Conservation (phyloP, 2,329 filamentous ascomycete genomes). For the Stagonosporopsis cucurbitacearum region DNA sequence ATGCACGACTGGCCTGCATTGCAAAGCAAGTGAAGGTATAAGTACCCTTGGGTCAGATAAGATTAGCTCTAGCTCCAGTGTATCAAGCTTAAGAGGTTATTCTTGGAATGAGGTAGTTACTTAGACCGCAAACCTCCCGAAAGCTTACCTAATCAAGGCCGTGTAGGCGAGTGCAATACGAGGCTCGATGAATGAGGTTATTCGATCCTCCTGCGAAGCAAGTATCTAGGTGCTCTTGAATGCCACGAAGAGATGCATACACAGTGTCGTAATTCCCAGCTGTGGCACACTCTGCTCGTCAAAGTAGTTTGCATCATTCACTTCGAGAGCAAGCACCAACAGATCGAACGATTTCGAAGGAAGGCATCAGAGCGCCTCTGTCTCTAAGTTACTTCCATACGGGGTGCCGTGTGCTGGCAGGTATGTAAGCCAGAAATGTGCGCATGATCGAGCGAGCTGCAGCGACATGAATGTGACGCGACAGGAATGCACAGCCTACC, state of each 20-base stretch:
- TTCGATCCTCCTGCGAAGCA: background rate
- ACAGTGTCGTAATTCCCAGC: background rate
- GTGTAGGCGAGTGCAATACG: conserved; percentile 10
- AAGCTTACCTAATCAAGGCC: conserved; percentile 11
- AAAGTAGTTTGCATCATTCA: background rate
- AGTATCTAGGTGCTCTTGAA: background rate
- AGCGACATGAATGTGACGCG: background rate
- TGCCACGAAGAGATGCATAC: background rate
- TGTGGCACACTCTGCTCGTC: background rate
- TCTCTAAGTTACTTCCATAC: background rate
- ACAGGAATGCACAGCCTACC: background rate
- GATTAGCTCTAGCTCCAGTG: background rate
- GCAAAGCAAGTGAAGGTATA: background rate
- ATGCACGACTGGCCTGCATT: background rate
- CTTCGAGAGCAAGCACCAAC: background rate
- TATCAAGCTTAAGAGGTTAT: background rate
- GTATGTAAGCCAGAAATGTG: conserved; percentile 2
- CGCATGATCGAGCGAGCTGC: conserved; percentile 10
- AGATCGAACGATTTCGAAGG: background rate
- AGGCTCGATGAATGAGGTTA: background rate
- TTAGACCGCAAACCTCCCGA: conserved; percentile 5
- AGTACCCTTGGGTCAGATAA: background rate
- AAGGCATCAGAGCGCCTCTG: background rate
- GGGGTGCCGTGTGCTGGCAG: background rate
- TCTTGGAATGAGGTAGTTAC: conserved; percentile 3